A percentile compares a stretch with the other conserved stretches of the same genome.
phyloP scores from a whole-genome alignment of 768 basidiomycete species.

The Lactifluus hygrophoroides region DNA sequence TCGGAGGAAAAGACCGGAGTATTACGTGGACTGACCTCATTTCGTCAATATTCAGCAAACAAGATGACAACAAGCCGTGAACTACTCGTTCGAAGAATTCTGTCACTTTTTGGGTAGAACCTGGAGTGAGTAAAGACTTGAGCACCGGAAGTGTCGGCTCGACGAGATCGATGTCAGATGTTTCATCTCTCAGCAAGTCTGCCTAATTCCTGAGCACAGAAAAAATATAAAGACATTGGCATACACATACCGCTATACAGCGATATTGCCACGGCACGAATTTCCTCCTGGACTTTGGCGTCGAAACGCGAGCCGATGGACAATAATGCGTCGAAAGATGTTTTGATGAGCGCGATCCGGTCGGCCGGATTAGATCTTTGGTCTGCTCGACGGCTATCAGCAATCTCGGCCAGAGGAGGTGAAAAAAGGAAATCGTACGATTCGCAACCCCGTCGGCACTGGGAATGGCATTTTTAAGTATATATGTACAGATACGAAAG shows the following conservation, averaged over 20 bases:
- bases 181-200: conserved; percentile 86
- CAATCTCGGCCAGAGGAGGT: background rate
- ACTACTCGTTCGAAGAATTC: conserved; percentile 52
- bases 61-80: conserved; percentile 79
- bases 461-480: conserved; percentile 65
- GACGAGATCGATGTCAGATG: conserved; percentile 66
- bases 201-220: conserved; percentile 10
- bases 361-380: conserved; percentile 38
- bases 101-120: conserved; percentile 34
- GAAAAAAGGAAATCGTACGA: conserved; percentile 31
- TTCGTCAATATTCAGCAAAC: conserved; percentile 79
- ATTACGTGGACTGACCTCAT: conserved; percentile 61
- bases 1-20: background rate
- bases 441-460: conserved; percentile 41
- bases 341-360: conserved; percentile 54
- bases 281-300: conserved; percentile 55
- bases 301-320: conserved; percentile 51
- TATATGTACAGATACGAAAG: conserved; percentile 73
- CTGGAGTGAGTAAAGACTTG: conserved; percentile 61
- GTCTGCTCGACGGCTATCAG: conserved; percentile 29
- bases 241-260: conserved; percentile 62
- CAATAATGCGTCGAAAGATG: conserved; percentile 53
- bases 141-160: conserved; percentile 74
- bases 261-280: conserved; percentile 69
- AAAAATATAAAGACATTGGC: background rate